Percentiles rank a stretch among this genome's conserved stretches.
Conservation (phyloP, 352 stramenopile species). For the Peronospora farinosa region DNA sequence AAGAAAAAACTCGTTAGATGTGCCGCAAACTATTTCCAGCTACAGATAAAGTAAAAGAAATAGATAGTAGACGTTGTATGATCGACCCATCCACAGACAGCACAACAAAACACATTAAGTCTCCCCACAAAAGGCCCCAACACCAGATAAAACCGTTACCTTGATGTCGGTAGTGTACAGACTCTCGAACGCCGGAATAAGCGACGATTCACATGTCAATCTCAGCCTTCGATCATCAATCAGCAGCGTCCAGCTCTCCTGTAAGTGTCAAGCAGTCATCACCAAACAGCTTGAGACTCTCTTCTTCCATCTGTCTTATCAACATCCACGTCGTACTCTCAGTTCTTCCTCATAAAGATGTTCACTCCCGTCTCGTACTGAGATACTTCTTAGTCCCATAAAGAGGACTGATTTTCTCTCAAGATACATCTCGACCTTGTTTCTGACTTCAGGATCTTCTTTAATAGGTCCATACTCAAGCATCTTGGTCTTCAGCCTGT, state of each 20-base stretch:
- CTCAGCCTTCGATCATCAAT: conserved; percentile 72
- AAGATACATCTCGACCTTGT: conserved; percentile 81
- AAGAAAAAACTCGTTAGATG: conserved; percentile 64
- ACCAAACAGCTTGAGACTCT: conserved; percentile 1
- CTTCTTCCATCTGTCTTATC: not conserved
- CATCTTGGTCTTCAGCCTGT: conserved; percentile 70
- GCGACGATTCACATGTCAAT: conserved; percentile 74
- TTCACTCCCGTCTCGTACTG: conserved; percentile 53
- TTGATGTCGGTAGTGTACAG: conserved; percentile 68
- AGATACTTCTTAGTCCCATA: conserved; percentile 55
- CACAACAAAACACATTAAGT: conserved; percentile 13
- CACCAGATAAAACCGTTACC: conserved; percentile 20
- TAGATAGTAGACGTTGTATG: conserved; percentile 7
- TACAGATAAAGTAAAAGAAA: conserved; percentile 11
- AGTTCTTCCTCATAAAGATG: conserved; percentile 56
- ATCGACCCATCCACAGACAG: conserved; percentile 6
- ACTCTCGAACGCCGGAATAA: conserved; percentile 72
- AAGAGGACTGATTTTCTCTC: conserved; percentile 77
- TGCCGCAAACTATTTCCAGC: conserved; percentile 51
- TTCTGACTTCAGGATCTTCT: conserved; percentile 76
- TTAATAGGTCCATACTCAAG: conserved; percentile 80
- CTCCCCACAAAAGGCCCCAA: not conserved
- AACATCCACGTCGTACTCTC: conserved; percentile 30
- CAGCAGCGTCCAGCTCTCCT: conserved; percentile 81
- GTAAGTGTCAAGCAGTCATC: conserved; percentile 3